Percentiles rank a stretch among this genome's conserved stretches.
Evolutionary conservation across 78 protist species (phyloP).

Genomic region (Chrysochromulina parva): DNA sequence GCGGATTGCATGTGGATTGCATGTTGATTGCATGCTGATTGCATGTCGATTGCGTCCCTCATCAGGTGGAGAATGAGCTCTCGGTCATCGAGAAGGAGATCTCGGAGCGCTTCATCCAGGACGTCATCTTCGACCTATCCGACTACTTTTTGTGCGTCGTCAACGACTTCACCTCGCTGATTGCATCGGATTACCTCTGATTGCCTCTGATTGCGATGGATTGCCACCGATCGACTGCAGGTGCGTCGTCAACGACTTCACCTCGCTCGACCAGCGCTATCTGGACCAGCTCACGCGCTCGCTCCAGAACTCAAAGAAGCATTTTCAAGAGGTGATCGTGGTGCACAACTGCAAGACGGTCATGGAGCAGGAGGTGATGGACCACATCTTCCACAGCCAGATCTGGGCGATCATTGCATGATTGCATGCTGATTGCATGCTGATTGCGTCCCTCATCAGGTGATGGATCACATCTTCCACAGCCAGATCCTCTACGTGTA

Average conservation of each 20-base stretch:
- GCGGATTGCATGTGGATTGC: too few species aligned
- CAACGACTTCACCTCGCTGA: conserved; percentile 21
- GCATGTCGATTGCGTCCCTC: too few species aligned
- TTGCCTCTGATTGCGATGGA: too few species aligned
- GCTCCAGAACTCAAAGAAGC: conserved; percentile 12
- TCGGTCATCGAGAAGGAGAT: not conserved
- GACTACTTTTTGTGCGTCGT: conserved; percentile 23
- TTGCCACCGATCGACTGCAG: not conserved
- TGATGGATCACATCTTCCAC: too few species aligned
- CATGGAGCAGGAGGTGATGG: not conserved
- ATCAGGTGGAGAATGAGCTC: not conserved
- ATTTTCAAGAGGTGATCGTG: not conserved
- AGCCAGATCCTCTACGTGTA: too few species aligned
- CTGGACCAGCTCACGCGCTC: not conserved
- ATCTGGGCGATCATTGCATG: too few species aligned
- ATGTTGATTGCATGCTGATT: too few species aligned
- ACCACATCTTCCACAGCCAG: not conserved
- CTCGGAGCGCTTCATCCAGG: not conserved
- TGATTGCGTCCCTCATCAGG: too few species aligned
- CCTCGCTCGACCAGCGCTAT: not conserved
- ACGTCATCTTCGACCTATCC: not conserved
- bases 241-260: not conserved
- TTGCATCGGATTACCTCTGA: too few species aligned
- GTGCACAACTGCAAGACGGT: conserved; percentile 7
- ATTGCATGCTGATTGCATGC: too few species aligned